These are phyloP conservation scores for Wickerhamomyces strasburgensis DNA, from an alignment of 805 yeast species.

Conservation along the genomic window DNA sequence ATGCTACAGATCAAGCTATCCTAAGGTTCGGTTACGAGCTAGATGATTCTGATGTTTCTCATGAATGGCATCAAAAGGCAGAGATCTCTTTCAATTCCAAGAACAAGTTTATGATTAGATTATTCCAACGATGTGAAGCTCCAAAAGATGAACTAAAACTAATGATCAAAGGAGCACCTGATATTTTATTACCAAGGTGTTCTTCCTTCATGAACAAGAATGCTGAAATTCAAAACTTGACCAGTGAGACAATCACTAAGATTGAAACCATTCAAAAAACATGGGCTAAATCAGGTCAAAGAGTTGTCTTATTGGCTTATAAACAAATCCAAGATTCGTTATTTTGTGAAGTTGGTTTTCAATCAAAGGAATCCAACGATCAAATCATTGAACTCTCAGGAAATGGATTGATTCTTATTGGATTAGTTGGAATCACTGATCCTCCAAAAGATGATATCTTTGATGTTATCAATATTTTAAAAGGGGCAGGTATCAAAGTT, in stretches of 20 bases:
- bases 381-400: constrained; percentile 9
- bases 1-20: constrained; percentile 47
- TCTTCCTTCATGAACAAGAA: constrained; percentile 13
- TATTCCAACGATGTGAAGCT: constrained; percentile 20
- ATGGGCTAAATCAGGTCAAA: constrained; percentile 36
- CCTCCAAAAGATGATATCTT: constrained; percentile 37
- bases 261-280: constrained; percentile 26
- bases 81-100: constrained; percentile 42
- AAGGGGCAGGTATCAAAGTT: constrained; percentile 36
- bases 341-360: constrained; percentile 6
- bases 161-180: constrained; percentile 44
- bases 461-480: constrained; percentile 29
- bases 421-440: constrained; percentile 39
- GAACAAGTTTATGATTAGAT: constrained; percentile 38
- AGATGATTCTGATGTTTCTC: constrained; percentile 10
- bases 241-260: constrained; percentile 7
- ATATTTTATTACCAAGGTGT: constrained; percentile 33
- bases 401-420: constrained; percentile 28
- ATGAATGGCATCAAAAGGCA: constrained; percentile 24
- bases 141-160: constrained; percentile 5
- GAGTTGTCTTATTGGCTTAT: constrained; percentile 36
- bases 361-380: constrained; percentile 13
- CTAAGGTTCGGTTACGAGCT: constrained; percentile 30
- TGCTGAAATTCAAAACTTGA: constrained; percentile 10
- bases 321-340: constrained; percentile 19